Conservation (phyloP, 1,284 basidiomycete genomes). For the Golubevia sp. region DNA sequence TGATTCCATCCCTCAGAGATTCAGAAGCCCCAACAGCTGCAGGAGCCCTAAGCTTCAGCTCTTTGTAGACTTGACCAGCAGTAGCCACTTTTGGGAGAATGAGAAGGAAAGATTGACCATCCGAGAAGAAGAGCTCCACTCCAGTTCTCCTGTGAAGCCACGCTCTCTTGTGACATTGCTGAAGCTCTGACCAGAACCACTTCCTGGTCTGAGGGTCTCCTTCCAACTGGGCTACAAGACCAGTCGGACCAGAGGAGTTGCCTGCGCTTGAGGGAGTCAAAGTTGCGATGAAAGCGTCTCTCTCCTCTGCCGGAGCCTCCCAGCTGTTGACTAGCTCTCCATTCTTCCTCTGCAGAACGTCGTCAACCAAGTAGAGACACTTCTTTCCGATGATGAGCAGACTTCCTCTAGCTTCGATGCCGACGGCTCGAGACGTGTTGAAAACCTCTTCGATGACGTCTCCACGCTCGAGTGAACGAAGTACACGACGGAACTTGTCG, state of each 20-base stretch:
- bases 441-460: slow-evolving; percentile 87
- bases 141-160: slow-evolving; percentile 49
- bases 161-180: slow-evolving; percentile 24
- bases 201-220: slow-evolving; percentile 26
- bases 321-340: slow-evolving; percentile 87
- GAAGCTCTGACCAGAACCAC: slow-evolving; percentile 41
- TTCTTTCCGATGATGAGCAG: slow-evolving; percentile 82
- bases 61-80: slow-evolving; percentile 26
- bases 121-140: slow-evolving; percentile 59
- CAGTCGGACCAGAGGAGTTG: slow-evolving; percentile 83
- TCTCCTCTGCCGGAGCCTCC: slow-evolving; percentile 78
- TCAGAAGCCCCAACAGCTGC: slow-evolving; percentile 35
- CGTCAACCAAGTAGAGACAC: slow-evolving; percentile 88
- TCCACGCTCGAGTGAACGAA: slow-evolving; percentile 73
- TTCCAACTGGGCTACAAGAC: slow-evolving; percentile 39
- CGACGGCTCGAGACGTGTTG: slow-evolving; percentile 48
- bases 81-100: slow-evolving; percentile 40
- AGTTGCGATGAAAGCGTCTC: slow-evolving; percentile 31
- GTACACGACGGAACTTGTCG: slow-evolving; percentile 71
- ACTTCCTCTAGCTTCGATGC: slow-evolving; percentile 69
- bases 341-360: slow-evolving; percentile 82
- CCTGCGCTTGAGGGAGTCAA: slow-evolving; percentile 69
- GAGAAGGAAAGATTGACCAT: slow-evolving; percentile 57
- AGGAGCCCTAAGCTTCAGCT: slow-evolving; percentile 31
- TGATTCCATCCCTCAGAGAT: slow-evolving; percentile 28